These are phyloP conservation scores for Yamadazyma friedrichii DNA, from an alignment of 1,139 yeast species.

Conservation along the genomic window DNA sequence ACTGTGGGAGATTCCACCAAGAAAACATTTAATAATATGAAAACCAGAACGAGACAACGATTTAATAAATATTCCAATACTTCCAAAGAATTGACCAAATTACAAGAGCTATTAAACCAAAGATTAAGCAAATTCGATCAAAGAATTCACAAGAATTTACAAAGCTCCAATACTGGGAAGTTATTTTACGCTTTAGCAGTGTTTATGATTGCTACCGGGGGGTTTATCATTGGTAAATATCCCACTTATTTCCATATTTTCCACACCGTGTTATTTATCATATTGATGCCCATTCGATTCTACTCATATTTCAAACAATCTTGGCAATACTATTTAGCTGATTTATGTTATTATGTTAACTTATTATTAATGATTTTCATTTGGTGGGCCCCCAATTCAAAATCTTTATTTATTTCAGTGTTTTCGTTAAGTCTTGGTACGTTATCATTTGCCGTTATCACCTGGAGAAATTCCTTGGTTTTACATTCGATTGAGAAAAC, in stretches of 20 bases:
- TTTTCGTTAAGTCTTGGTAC: conserved; percentile 90
- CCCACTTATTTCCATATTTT: conserved; percentile 77
- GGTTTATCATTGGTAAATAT: conserved; percentile 72
- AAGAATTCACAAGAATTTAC: conserved; percentile 49
- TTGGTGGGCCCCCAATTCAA: conserved; percentile 80
- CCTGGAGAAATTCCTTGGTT: conserved; percentile 94
- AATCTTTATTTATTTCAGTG: conserved; percentile 71
- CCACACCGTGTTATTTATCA: conserved; percentile 60
- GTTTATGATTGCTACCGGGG: conserved; percentile 65
- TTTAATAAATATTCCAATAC: conserved; percentile 22
- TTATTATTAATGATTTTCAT: conserved; percentile 63
- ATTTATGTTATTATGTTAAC: conserved; percentile 90
- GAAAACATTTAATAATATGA: conserved; percentile 37
- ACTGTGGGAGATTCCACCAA: conserved; percentile 37
- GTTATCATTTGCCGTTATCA: conserved; percentile 86
- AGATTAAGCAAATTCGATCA: conserved; percentile 57
- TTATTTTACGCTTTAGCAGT: conserved; percentile 76
- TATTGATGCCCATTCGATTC: conserved; percentile 81
- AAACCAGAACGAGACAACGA: conserved; percentile 32
- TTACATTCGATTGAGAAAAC: conserved; percentile 90
- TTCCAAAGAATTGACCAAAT: conserved; percentile 24
- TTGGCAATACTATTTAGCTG: conserved; percentile 88
- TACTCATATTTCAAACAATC: conserved; percentile 78
- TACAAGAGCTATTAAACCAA: conserved; percentile 34
- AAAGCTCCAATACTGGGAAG: conserved; percentile 72